Evolutionary conservation across 306 rosid genomes (phyloP).

Genomic region (Benincasa hispida): DNA sequence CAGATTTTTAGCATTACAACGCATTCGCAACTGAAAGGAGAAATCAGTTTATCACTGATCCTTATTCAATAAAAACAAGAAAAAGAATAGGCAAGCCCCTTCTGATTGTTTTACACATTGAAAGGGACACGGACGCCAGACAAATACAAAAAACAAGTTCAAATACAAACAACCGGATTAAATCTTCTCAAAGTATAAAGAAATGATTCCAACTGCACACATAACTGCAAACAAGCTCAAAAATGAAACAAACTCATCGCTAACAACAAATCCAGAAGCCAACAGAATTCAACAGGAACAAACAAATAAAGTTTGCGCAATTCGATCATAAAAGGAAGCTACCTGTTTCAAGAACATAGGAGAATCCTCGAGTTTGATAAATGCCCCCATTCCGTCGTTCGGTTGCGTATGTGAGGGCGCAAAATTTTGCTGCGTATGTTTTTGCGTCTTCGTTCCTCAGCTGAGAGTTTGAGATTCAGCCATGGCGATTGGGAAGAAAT

Average conservation of each 20-base stretch:
- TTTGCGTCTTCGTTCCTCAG: neutral
- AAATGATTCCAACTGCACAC: neutral
- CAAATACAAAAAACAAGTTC: neutral
- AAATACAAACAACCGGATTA: neutral
- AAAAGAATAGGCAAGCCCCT: neutral
- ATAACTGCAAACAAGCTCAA: neutral
- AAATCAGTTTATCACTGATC: neutral
- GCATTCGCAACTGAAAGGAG: neutral
- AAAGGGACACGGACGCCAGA: neutral
- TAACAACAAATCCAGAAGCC: neutral
- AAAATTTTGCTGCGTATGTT: neutral
- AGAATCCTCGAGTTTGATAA: slow-evolving; percentile 86
- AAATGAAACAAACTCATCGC: neutral
- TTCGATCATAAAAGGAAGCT: neutral
- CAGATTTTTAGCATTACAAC: neutral
- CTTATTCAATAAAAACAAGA: neutral
- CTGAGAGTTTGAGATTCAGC: neutral
- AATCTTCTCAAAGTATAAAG: neutral
- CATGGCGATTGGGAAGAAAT: slow-evolving; percentile 6
- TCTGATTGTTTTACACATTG: neutral
- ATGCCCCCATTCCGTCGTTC: slow-evolving; percentile 48
- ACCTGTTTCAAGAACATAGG: slow-evolving; percentile 99
- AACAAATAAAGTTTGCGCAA: neutral
- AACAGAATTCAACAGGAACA: neutral
- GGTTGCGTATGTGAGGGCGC: neutral